These are phyloP conservation scores for Ophiocordyceps camponoti-floridani DNA, from an alignment of 2,329 filamentous ascomycete genomes.

Conservation along the genomic window DNA sequence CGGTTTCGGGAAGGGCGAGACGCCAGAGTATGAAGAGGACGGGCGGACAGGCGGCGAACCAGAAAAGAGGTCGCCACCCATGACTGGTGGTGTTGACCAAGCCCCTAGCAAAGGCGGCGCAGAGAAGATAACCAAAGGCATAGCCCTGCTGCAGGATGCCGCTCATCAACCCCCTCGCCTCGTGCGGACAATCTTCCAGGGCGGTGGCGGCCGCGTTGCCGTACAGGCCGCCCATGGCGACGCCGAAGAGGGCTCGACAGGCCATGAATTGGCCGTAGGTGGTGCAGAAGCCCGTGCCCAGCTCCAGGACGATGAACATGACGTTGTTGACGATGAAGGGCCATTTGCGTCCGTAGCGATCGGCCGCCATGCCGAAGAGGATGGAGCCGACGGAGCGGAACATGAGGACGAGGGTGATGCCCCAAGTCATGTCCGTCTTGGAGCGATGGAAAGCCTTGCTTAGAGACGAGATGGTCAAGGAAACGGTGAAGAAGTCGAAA, in stretches of 20 bases:
- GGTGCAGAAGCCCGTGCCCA: conserved; percentile 51
- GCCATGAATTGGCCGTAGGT: conserved; percentile 58
- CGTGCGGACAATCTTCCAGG: conserved; percentile 52
- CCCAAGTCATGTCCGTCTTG: conserved; percentile 44
- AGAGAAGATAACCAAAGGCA: conserved; percentile 46
- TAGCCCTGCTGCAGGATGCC: conserved; percentile 63
- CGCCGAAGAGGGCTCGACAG: conserved; percentile 56
- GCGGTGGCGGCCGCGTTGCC: conserved; percentile 67
- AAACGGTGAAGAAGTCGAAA: conserved; percentile 51
- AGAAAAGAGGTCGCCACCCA: conserved; percentile 71
- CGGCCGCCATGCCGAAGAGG: conserved; percentile 33
- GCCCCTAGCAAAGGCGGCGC: conserved; percentile 40
- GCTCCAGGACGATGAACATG: conserved; percentile 52
- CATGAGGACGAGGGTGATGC: conserved; percentile 45
- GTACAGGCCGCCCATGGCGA: conserved; percentile 69
- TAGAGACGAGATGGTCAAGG: conserved; percentile 36
- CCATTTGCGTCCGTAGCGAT: conserved; percentile 46
- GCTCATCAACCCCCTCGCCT: conserved; percentile 55
- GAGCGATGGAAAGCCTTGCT: conserved; percentile 31
- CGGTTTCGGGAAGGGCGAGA: conserved; percentile 61
- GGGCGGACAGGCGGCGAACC: conserved; percentile 73
- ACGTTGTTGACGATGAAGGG: conserved; percentile 62
- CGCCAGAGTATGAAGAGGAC: conserved; percentile 67
- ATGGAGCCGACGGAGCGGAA: conserved; percentile 37
- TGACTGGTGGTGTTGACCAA: conserved; percentile 62